phyloP scores from a whole-genome alignment of 805 yeast species.

The Cyberlindnera xylosilytica region DNA sequence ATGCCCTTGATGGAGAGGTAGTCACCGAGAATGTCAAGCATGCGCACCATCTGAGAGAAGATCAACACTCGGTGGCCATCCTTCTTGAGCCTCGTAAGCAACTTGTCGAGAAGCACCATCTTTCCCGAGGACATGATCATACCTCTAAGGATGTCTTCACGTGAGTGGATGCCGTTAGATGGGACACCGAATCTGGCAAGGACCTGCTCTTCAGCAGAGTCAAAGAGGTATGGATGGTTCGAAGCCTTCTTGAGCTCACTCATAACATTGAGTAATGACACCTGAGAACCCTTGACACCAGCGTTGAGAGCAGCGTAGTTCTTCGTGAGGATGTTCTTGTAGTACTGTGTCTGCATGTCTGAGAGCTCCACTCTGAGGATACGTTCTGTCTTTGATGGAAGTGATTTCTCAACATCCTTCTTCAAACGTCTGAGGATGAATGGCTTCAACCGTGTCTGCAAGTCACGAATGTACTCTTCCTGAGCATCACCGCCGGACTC shows the following conservation, averaged over 20 bases:
- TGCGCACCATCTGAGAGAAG: conserved; percentile 96
- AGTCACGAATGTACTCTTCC: conserved; percentile 80
- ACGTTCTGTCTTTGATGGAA: conserved; percentile 94
- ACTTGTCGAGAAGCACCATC: conserved; percentile 92
- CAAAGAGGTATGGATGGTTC: conserved; percentile 94
- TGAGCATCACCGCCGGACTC: conserved; percentile 70
- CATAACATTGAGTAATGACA: conserved; percentile 88
- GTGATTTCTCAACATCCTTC: conserved; percentile 94
- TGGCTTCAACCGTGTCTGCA: conserved; percentile 85
- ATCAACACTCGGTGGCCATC: conserved; percentile 97
- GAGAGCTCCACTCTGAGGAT: conserved; percentile 93
- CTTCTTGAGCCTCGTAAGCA: conserved; percentile 75
- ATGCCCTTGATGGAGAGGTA: conserved; percentile 84
- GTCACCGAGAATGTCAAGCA: conserved; percentile 93
- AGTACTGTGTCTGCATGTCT: conserved; percentile 92
- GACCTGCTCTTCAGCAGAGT: conserved; percentile 85
- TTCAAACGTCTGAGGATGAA: conserved; percentile 89
- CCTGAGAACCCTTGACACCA: conserved; percentile 73
- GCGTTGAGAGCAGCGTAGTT: conserved; percentile 89
- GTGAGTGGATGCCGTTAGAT: conserved; percentile 42
- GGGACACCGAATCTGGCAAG: conserved; percentile 57
- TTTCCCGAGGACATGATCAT: conserved; percentile 97
- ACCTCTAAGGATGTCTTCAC: conserved; percentile 84
- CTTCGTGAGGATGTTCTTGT: conserved; percentile 87
- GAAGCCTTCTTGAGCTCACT: conserved; percentile 95